Evolutionary conservation across 306 rosid species (phyloP).

Genomic region (Geum urbanum): DNA sequence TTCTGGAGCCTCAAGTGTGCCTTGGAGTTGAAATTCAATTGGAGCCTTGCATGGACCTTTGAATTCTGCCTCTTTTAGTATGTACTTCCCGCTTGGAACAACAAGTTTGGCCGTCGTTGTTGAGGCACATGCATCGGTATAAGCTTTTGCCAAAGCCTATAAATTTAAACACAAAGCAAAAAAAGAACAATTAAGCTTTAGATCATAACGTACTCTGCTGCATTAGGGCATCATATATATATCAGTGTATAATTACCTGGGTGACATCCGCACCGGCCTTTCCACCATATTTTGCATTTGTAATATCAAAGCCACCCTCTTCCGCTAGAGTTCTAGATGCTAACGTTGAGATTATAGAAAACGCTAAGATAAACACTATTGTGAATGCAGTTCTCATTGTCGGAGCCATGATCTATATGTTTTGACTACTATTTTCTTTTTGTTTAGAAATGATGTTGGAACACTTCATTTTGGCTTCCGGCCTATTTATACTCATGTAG

Average conservation of each 20-base stretch:
- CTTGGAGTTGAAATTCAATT: constrained; percentile 21
- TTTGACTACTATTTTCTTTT: background rate
- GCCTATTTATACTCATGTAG: background rate
- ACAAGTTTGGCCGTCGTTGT: constrained; percentile 8
- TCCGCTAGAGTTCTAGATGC: background rate
- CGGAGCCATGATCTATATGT: constrained; percentile 12
- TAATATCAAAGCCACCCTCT: constrained; percentile 8
- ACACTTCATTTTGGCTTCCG: background rate
- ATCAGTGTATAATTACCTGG: constrained; percentile 12
- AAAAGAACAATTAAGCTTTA: background rate
- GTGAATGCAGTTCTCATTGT: background rate
- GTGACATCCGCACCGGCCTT: constrained; percentile 13
- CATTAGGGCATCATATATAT: too few relatives aligned
- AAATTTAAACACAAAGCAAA: too few relatives aligned
- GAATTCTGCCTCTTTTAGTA: background rate
- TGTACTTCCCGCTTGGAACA: constrained; percentile 22
- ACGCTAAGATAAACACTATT: background rate
- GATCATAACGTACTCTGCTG: background rate
- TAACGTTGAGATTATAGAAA: too few relatives aligned
- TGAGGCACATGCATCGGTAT: constrained; percentile 40
- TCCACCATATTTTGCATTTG: constrained; percentile 14
- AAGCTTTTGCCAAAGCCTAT: constrained; percentile 30
- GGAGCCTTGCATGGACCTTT: constrained; percentile 44
- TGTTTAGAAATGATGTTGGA: background rate
- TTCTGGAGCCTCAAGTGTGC: constrained; percentile 37